Evolutionary conservation across 192 early-diverging fungal species (phyloP).

Genomic region (Coemansia sp.): DNA sequence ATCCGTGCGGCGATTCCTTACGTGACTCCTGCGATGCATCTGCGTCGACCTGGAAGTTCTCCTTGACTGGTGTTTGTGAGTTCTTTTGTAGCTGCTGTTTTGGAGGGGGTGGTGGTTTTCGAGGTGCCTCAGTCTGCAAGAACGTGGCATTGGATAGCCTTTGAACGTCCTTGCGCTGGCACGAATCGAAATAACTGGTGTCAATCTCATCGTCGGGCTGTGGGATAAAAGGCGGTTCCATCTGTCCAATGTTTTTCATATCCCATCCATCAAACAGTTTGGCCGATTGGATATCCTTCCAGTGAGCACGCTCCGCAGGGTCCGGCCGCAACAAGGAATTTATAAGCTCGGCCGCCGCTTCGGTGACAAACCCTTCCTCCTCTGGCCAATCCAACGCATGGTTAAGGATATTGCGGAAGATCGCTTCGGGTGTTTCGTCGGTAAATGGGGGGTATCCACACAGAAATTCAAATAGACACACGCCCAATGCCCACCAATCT

Average conservation of each 20-base stretch:
- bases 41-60: background rate
- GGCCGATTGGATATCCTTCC: constrained; percentile 68
- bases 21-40: background rate
- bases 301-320: constrained; percentile 63
- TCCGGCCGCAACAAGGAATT: constrained; percentile 73
- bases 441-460: constrained; percentile 89
- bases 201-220: constrained; percentile 76
- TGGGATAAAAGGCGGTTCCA: constrained; percentile 84
- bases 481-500: constrained; percentile 96
- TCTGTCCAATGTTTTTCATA: constrained; percentile 73
- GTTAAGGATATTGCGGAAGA: constrained; percentile 88
- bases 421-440: constrained; percentile 80
- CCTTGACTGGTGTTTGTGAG: constrained; percentile 4
- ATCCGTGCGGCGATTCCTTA: constrained; percentile 10
- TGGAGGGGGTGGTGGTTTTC: constrained; percentile 2
- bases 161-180: constrained; percentile 77
- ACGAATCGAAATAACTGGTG: constrained; percentile 91
- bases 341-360: constrained; percentile 71
- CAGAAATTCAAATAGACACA: constrained; percentile 89
- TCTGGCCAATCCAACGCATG: constrained; percentile 59
- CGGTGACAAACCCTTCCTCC: constrained; percentile 57
- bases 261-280: constrained; percentile 75
- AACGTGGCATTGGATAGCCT: constrained; percentile 67
- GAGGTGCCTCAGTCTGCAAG: constrained; percentile 24
- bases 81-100: constrained; percentile 6